A percentile compares a stretch with the other conserved stretches of the same genome.
Evolutionary conservation across 2,329 filamentous ascomycete species (phyloP).

Genomic region (Xylaria sp.): DNA sequence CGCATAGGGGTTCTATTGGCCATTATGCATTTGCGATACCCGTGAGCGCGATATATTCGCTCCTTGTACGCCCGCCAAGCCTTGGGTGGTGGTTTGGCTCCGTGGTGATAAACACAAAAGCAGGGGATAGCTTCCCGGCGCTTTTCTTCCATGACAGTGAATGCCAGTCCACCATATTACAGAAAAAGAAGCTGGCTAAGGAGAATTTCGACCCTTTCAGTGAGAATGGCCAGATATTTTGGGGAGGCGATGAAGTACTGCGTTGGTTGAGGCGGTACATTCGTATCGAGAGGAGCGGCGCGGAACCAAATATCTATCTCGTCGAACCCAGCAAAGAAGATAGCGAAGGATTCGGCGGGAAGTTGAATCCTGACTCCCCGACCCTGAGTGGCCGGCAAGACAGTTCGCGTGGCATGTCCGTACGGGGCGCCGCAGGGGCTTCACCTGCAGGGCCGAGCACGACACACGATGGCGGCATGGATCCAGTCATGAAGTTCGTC

Average conservation of each 20-base stretch:
- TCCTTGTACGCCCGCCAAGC: conserved; percentile 90
- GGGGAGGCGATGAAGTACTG: conserved; percentile 96
- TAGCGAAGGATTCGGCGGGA: conserved; percentile 78
- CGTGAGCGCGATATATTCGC: conserved; percentile 87
- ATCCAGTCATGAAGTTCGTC: conserved; percentile 90
- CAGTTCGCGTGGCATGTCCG: conserved; percentile 47
- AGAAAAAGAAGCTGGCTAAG: conserved; percentile 85
- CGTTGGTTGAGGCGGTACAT: conserved; percentile 90
- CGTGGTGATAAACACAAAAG: conserved; percentile 88
- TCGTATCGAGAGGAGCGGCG: conserved; percentile 81
- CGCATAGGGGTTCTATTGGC: conserved; percentile 75
- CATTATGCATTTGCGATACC: conserved; percentile 93
- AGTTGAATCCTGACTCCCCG: conserved; percentile 60
- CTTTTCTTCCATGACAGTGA: conserved; percentile 98
- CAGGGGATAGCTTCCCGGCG: conserved; percentile 92
- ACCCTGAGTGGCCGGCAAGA: conserved; percentile 56
- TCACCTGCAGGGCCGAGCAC: conserved; percentile 52
- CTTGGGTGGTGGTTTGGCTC: conserved; percentile 99
- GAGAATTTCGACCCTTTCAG: conserved; percentile 93
- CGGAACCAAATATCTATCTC: conserved; percentile 90
- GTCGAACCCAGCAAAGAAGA: conserved; percentile 90
- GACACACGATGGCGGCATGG: conserved; percentile 77
- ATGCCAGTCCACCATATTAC: conserved; percentile 93
- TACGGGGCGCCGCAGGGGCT: conserved; percentile 51
- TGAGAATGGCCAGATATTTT: conserved; percentile 87